Evolutionary conservation across 75 land plant genomes (phyloP).

Genomic region (Sequoia sempervirens): DNA sequence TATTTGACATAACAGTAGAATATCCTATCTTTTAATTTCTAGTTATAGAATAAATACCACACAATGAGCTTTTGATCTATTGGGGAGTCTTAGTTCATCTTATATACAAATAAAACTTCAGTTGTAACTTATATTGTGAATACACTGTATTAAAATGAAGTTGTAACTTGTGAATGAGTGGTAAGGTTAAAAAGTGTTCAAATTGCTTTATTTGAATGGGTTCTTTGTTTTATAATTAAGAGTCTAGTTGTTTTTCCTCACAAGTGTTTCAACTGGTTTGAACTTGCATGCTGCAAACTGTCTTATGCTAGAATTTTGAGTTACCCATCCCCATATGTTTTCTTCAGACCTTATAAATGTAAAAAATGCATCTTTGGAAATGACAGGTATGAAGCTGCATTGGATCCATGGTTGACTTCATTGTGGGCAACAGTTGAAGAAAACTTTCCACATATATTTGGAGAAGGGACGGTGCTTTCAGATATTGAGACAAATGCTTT

Average conservation of each 20-base stretch:
- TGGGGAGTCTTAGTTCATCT: neutral
- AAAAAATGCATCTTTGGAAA: neutral
- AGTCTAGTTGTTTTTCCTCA: neutral
- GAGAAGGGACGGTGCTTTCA: constrained; percentile 19
- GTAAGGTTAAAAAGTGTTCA: neutral
- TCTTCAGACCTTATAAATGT: neutral
- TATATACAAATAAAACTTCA: neutral
- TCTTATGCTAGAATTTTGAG: neutral
- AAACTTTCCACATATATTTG: constrained; percentile 39
- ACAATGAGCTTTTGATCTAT: neutral
- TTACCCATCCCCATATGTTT: neutral
- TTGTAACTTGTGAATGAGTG: too few relatives aligned
- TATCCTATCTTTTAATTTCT: neutral
- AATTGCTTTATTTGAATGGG: neutral
- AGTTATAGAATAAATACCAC: neutral
- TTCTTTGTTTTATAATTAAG: neutral
- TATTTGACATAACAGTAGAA: neutral
- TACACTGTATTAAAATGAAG: neutral
- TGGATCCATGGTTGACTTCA: constrained; percentile 87
- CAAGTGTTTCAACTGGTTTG: neutral
- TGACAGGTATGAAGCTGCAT: constrained; percentile 81
- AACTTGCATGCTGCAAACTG: neutral
- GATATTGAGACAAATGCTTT: constrained; percentile 21
- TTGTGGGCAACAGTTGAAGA: constrained; percentile 56
- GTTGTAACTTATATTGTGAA: neutral